Evolutionary conservation across 768 basidiomycete species (phyloP).

Genomic region (Pholiota microspora): DNA sequence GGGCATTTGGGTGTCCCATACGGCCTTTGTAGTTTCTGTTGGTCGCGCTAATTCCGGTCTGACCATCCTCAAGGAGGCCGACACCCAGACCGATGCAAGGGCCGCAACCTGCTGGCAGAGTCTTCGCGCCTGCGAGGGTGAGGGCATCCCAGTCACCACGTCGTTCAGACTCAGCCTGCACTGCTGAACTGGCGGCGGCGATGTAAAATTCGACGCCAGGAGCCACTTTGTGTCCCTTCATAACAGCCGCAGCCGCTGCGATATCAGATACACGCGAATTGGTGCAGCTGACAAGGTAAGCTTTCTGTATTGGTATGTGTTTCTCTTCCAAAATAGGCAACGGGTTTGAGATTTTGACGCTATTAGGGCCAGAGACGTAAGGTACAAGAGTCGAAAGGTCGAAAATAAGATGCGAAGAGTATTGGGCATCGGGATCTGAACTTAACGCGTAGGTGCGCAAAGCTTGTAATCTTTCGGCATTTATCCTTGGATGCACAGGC

Average conservation of each 20-base stretch:
- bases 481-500: constrained; percentile 85
- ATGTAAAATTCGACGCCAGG: constrained; percentile 96
- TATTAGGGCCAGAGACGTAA: constrained; percentile 96
- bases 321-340: constrained; percentile 77
- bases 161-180: constrained; percentile 87
- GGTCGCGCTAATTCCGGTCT: constrained; percentile 96
- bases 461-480: constrained; percentile 63
- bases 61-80: constrained; percentile 90
- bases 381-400: constrained; percentile 94
- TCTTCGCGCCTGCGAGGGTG: constrained; percentile 85
- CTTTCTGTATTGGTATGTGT: constrained; percentile 87
- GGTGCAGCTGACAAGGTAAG: constrained; percentile 97
- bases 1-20: constrained; percentile 95
- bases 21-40: constrained; percentile 99
- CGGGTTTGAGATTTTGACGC: constrained; percentile 94
- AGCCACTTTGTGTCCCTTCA: constrained; percentile 78
- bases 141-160: constrained; percentile 88
- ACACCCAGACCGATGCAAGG: constrained; percentile 97
- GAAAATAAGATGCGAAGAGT: constrained; percentile 85
- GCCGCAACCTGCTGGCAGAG: constrained; percentile 93
- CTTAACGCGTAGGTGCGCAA: constrained; percentile 51
- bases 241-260: constrained; percentile 86
- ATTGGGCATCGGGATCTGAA: constrained; percentile 78
- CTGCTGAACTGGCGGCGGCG: constrained; percentile 89
- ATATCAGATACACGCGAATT: constrained; percentile 97